Conservation (phyloP, 768 basidiomycete genomes). For the Lanmaoa pseudosensibilis region DNA sequence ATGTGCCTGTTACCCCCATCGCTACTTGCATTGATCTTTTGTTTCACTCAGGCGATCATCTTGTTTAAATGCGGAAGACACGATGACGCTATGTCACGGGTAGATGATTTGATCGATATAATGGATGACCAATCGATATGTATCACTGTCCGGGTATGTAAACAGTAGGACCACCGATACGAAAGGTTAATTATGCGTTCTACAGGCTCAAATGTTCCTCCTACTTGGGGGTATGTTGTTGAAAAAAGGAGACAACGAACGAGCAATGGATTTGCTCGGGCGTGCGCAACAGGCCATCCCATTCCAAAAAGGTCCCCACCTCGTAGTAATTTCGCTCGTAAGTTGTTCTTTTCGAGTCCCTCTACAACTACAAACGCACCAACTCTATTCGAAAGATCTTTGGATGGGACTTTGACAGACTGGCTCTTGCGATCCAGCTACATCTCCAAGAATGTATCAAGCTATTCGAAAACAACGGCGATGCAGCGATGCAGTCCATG, state of each 20-base stretch:
- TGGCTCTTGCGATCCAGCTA: no score
- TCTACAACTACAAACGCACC: no score
- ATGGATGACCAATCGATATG: background rate
- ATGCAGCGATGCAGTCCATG: no score
- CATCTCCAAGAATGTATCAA: no score
- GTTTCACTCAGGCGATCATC: background rate
- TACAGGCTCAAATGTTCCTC: slow-evolving; percentile 7
- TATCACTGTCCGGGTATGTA: background rate
- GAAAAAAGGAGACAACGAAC: background rate
- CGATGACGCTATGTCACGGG: slow-evolving; percentile 5
- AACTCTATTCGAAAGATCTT: no score
- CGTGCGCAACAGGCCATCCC: background rate
- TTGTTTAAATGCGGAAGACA: background rate
- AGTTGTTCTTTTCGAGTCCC: no score
- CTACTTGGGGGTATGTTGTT: background rate
- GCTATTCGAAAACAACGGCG: no score
- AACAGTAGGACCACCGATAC: background rate
- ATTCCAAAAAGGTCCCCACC: no score
- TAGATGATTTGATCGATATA: background rate
- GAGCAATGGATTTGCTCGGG: background rate
- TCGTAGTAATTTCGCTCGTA: no score
- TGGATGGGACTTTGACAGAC: no score
- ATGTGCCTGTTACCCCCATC: background rate
- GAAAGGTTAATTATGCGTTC: background rate
- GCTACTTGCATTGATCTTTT: no score